A percentile compares a stretch with the other conserved stretches of the same genome.
phyloP scores from a whole-genome alignment of 2,329 filamentous ascomycete species.

The Colletotrichum tamarilloi region DNA sequence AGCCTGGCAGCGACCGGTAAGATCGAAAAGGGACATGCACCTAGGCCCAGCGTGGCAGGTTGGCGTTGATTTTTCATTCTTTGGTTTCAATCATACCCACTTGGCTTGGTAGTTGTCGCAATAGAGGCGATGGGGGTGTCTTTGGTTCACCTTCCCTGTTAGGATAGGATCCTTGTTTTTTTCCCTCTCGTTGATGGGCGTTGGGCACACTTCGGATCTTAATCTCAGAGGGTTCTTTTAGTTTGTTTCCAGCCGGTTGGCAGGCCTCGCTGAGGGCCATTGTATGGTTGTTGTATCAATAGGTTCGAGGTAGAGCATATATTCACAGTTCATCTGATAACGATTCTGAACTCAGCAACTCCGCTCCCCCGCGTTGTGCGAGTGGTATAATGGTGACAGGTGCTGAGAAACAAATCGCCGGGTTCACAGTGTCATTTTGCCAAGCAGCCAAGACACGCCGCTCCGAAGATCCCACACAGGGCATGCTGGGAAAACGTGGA shows the following conservation, averaged over 20 bases:
- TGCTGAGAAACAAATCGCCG: not conserved
- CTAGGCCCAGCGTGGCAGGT: conserved; percentile 41
- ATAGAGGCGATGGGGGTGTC: not conserved
- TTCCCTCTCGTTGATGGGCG: not conserved
- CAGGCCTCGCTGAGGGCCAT: conserved; percentile 14
- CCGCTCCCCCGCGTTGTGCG: too few relatives aligned
- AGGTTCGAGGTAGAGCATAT: conserved; percentile 16
- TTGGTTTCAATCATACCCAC: conserved; percentile 23
- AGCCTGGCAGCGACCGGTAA: conserved; percentile 32
- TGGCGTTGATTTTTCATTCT: conserved; percentile 52
- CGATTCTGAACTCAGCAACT: not conserved
- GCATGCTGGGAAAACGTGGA: not conserved
- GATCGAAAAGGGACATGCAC: conserved; percentile 29
- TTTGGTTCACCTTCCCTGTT: not conserved
- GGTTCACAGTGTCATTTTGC: not conserved
- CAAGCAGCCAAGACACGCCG: not conserved
- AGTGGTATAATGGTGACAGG: not conserved
- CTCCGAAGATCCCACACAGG: not conserved
- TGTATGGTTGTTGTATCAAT: conserved; percentile 28
- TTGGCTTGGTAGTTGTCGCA: conserved; percentile 18
- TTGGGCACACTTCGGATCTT: conserved; percentile 17
- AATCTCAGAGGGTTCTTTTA: not conserved
- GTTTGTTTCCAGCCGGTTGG: conserved; percentile 24
- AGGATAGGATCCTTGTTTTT: not conserved
- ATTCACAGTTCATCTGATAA: conserved; percentile 29